A percentile compares a stretch with the other conserved stretches of the same genome.
Conservation (phyloP, 2,329 filamentous ascomycete species). For the Taxawa tesnikishii region DNA sequence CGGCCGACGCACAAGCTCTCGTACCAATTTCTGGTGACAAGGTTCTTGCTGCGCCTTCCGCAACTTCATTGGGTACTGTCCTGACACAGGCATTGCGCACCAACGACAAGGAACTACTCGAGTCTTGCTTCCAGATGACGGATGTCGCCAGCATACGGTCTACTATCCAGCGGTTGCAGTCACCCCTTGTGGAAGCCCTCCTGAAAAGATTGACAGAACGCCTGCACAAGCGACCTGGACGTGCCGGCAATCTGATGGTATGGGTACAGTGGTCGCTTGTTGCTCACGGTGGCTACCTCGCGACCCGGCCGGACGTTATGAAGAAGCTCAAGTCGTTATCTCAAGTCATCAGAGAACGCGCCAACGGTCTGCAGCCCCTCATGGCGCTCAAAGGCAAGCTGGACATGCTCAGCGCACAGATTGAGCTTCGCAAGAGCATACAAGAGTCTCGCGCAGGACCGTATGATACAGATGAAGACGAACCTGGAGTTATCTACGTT, state of each 20-base stretch:
- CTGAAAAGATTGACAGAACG: slow-evolving; percentile 77
- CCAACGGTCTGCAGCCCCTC: slow-evolving; percentile 68
- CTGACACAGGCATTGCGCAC: slow-evolving; percentile 86
- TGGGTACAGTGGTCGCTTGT: slow-evolving; percentile 96
- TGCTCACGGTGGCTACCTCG: slow-evolving; percentile 81
- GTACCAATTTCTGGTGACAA: slow-evolving; percentile 28
- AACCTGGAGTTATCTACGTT: slow-evolving; percentile 72
- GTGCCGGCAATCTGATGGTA: slow-evolving; percentile 78
- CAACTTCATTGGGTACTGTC: slow-evolving; percentile 80
- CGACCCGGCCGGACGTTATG: slow-evolving; percentile 72
- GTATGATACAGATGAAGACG: slow-evolving; percentile 50
- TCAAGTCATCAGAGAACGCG: slow-evolving; percentile 76
- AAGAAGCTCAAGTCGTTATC: slow-evolving; percentile 67
- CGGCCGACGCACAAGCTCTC: slow-evolving; percentile 32
- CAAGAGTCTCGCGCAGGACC: slow-evolving; percentile 38
- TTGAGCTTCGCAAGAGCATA: slow-evolving; percentile 64
- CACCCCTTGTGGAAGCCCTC: slow-evolving; percentile 64
- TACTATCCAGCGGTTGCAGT: slow-evolving; percentile 85
- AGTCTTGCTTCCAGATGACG: slow-evolving; percentile 76
- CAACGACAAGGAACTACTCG: slow-evolving; percentile 78
- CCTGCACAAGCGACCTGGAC: slow-evolving; percentile 74
- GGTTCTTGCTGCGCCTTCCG: slow-evolving; percentile 50
- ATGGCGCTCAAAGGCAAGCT: slow-evolving; percentile 88
- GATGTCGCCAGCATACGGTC: slow-evolving; percentile 68
- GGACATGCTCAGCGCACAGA: slow-evolving; percentile 84